Conservation (phyloP, 1,284 basidiomycete species). For the Pseudozyma sp. region DNA sequence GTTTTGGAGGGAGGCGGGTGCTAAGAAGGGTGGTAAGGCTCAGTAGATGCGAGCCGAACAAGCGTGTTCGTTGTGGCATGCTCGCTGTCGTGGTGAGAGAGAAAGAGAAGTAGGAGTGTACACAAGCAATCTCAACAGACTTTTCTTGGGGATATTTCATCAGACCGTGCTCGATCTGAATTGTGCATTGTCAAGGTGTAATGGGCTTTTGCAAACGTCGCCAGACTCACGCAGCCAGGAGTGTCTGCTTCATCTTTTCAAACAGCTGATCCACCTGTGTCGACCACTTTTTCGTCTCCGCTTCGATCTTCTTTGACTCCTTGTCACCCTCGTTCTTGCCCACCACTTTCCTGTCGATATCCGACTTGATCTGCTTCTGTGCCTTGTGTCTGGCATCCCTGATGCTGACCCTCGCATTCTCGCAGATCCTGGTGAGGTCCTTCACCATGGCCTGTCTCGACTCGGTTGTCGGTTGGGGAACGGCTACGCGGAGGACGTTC, state of each 20-base stretch:
- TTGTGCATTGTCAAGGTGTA: too few relatives aligned
- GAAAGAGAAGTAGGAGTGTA: background rate
- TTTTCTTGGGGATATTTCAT: too few relatives aligned
- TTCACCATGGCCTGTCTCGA: conserved; percentile 60
- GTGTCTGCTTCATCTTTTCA: conserved; percentile 53
- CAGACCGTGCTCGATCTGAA: too few relatives aligned
- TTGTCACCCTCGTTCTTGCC: conserved; percentile 59
- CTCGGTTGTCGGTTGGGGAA: conserved; percentile 64
- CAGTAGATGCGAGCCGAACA: conserved; percentile 9
- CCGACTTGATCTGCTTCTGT: conserved; percentile 65
- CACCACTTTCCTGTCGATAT: conserved; percentile 61
- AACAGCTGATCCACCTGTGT: conserved; percentile 56
- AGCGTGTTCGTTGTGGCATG: too few relatives aligned
- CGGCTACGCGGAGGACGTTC: conserved; percentile 59
- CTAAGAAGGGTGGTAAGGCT: conserved; percentile 32
- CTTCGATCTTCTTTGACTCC: conserved; percentile 55
- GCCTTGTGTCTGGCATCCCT: conserved; percentile 59
- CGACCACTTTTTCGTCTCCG: conserved; percentile 56
- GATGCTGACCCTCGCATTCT: conserved; percentile 63
- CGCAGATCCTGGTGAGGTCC: conserved; percentile 61
- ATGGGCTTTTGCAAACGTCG: background rate
- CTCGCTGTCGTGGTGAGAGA: too few relatives aligned
- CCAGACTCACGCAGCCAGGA: conserved; percentile 18
- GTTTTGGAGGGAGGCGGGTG: conserved; percentile 55
- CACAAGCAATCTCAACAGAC: background rate